Base-by-base conservation (phyloP, 805 yeast species). In the Maudiozyma bulderi region DNA sequence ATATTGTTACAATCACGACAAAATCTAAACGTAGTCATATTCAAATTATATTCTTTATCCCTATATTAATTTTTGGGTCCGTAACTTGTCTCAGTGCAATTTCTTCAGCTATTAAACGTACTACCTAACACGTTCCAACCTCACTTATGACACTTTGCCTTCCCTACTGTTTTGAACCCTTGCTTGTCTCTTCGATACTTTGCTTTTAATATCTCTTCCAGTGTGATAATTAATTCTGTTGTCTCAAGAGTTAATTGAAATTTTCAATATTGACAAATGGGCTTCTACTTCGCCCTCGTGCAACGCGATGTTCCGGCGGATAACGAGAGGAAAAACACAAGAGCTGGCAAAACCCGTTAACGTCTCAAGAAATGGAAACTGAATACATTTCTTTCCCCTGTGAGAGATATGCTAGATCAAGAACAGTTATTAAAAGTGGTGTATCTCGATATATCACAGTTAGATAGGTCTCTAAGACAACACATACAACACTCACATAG, bases 1-100 rank as follows among this genome's bases (percentile, higher is more conserved):
- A 93, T 93, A 66, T 93, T 93, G 77, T 93, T 93, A 78, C 82
- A 91, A 65, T 91, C 95, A 60, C 93, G 82, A 69, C 99, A 91
- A 74, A 91, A 91, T 66, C 96, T 78, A 71, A 93, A 91, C 47
- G 96, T 88, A 60, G 95, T 88, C 95, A 86, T 87, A 37, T 14
- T 41, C 14, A 20, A 20, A 20, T 20, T 20, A 20, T 20, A n/a
- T 4, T 20, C 26, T 8, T 39, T 39, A 8, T 34, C 14, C 26
- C 26, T n/a, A 20, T 20, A 20, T 20, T 8, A 31, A 20, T 20
- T 3, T 20, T 20, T 20, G 26, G 28, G 26, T 35, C 14, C 8
- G 29, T 42, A 13, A 3, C 35, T 42, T 30, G 35, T 20, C 30
- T 13, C 35, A 11, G 28, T 42, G 26, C 26, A 20, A 20, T 20